Conservation (phyloP, 2,329 filamentous ascomycete genomes). For the Dothistroma septosporum region DNA sequence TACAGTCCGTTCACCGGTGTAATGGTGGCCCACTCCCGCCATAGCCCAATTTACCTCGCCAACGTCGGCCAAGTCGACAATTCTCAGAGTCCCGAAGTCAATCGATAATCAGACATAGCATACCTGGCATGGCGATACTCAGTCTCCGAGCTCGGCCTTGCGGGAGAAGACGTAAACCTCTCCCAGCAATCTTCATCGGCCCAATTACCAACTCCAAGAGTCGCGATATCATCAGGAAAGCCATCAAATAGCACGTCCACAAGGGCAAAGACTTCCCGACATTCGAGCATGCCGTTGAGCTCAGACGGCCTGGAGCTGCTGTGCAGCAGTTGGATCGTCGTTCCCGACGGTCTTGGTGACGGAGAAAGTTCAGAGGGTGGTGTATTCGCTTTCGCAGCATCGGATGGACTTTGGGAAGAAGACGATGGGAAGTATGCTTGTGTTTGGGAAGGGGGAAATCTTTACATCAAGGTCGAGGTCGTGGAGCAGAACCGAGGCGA, state of each 20-base stretch:
- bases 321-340: not conserved
- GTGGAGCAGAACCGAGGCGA: not conserved
- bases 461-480: not conserved
- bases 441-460: not conserved
- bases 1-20: not conserved
- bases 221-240: not conserved
- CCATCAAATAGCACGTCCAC: not conserved
- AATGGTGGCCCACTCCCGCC: not conserved
- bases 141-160: not conserved
- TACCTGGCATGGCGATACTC: not conserved
- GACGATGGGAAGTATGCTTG: not conserved
- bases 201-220: not conserved
- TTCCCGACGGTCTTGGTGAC: not conserved
- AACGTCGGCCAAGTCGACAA: not conserved
- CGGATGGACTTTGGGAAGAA: not conserved
- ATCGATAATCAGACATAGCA: not conserved
- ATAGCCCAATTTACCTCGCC: not conserved
- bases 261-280: not conserved
- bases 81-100: not conserved
- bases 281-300: not conserved
- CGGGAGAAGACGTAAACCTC: not conserved
- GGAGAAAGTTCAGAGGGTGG: not conserved
- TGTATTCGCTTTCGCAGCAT: not conserved
- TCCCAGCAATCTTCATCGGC: not conserved
- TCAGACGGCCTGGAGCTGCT: not conserved